Percentiles rank a stretch among this genome's conserved stretches.
Evolutionary conservation across 176 grass and related monocot species (phyloP).

Genomic region (Cymbopogon citratus): DNA sequence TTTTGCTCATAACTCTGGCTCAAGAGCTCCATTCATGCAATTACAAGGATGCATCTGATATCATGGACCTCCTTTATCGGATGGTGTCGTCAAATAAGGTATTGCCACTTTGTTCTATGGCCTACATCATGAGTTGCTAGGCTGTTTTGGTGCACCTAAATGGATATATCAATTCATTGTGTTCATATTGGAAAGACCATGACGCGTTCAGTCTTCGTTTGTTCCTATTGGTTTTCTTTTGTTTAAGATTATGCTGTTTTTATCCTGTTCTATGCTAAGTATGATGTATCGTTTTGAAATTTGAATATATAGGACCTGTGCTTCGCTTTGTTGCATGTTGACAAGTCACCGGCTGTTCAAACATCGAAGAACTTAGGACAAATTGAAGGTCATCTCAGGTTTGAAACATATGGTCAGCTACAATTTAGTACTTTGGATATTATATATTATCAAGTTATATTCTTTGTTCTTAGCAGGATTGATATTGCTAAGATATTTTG

Average conservation of each 20-base stretch:
- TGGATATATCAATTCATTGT: background rate
- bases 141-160: conserved; percentile 6
- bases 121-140: background rate
- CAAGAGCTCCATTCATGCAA: conserved; percentile 65
- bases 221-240: background rate
- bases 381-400: conserved; percentile 61
- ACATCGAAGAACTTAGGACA: conserved; percentile 45
- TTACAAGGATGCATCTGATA: conserved; percentile 54
- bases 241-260: background rate
- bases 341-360: conserved; percentile 40
- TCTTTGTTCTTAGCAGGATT: conserved; percentile 58
- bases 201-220: background rate
- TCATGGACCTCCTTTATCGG: conserved; percentile 58
- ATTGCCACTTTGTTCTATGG: background rate
- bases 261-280: background rate
- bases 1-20: conserved; percentile 67
- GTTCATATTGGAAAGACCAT: background rate
- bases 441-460: background rate
- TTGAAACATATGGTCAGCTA: conserved; percentile 26
- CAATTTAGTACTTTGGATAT: conserved; percentile 2
- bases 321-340: conserved; percentile 60
- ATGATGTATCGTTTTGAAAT: conserved; percentile 3
- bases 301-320: conserved; percentile 37
- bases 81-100: conserved; percentile 84
- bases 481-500: conserved; percentile 72